Conservation (phyloP, 768 basidiomycete genomes). For the Panaeolus cyanescens region DNA sequence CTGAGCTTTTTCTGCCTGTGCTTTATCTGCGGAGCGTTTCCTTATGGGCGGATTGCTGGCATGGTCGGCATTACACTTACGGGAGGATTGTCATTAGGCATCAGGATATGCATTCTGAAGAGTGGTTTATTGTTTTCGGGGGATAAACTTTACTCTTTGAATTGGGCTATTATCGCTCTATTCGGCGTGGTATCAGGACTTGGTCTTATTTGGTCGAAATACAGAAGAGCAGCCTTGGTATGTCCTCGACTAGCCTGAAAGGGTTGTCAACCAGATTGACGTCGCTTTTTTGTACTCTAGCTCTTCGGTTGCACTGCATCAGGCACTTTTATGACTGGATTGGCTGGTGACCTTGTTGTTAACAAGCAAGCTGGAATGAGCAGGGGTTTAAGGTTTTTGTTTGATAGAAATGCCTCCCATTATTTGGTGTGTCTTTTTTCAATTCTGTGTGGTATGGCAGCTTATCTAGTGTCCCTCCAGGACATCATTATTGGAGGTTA, state of each 20-base stretch:
- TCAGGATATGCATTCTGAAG: conserved; percentile 54
- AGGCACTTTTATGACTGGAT: conserved; percentile 59
- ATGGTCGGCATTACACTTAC: conserved; percentile 47
- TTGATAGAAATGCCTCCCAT: conserved; percentile 65
- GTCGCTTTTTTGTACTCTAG: conserved; percentile 21
- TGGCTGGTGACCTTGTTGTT: conserved; percentile 58
- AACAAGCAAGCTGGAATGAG: conserved; percentile 65
- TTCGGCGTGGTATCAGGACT: conserved; percentile 44
- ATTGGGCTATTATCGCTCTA: conserved; percentile 56
- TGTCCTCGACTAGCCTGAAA: conserved; percentile 20
- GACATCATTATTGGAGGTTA: conserved; percentile 51
- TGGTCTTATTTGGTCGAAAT: conserved; percentile 37
- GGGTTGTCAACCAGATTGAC: background rate
- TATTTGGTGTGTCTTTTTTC: conserved; percentile 40
- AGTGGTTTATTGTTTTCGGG: conserved; percentile 47
- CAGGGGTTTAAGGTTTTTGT: conserved; percentile 59
- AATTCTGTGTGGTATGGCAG: conserved; percentile 2
- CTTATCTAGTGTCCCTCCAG: conserved; percentile 26
- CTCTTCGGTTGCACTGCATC: conserved; percentile 52
- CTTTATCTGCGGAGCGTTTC: conserved; percentile 54
- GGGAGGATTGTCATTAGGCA: conserved; percentile 59
- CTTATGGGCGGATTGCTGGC: conserved; percentile 48
- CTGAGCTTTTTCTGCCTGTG: conserved; percentile 52
- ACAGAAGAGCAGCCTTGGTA: conserved; percentile 53
- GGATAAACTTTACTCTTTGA: conserved; percentile 33